Evolutionary conservation across 805 yeast species (phyloP).

Genomic region (Suhomyces faveliae): DNA sequence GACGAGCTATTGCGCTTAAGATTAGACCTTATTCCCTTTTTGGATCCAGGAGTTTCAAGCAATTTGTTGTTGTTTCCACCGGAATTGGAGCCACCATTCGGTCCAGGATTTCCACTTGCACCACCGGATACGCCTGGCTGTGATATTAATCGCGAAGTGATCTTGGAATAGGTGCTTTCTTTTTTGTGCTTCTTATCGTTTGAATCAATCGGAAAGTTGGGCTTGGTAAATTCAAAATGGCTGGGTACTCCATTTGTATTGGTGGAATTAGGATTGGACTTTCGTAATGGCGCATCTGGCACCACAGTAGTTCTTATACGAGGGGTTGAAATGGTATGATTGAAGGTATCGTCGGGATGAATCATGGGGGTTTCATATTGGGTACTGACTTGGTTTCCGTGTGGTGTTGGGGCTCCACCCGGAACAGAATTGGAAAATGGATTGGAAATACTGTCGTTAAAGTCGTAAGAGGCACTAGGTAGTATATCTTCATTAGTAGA

Average conservation of each 20-base stretch:
- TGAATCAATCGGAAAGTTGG: constrained; percentile 20
- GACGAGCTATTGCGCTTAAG: constrained; percentile 10
- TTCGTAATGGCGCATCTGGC: constrained; percentile 41
- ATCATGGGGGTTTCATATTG: constrained; percentile 13
- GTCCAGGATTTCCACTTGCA: constrained; percentile 1
- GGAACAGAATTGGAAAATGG: constrained; percentile 34
- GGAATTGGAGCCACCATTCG: not conserved
- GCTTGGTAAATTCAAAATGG: constrained; percentile 32
- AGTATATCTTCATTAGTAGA: constrained; percentile 1
- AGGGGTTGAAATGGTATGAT: constrained; percentile 30
- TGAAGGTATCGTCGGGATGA: constrained; percentile 24
- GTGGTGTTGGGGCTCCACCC: not conserved
- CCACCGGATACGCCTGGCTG: constrained; percentile 29
- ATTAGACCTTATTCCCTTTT: constrained; percentile 5
- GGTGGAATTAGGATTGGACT: constrained; percentile 22
- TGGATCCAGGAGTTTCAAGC: constrained; percentile 7
- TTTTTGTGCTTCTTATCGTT: constrained; percentile 23
- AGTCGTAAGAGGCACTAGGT: constrained; percentile 2
- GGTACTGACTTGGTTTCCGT: constrained; percentile 1
- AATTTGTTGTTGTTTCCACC: constrained; percentile 4
- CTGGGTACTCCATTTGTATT: constrained; percentile 3
- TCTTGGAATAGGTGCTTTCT: constrained; percentile 41
- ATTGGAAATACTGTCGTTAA: constrained; percentile 18
- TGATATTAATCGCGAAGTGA: constrained; percentile 47
- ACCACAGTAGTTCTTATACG: constrained; percentile 21